These are phyloP conservation scores for Colletotrichum orchidophilum DNA, from an alignment of 2,329 filamentous ascomycete species.

Conservation along the genomic window DNA sequence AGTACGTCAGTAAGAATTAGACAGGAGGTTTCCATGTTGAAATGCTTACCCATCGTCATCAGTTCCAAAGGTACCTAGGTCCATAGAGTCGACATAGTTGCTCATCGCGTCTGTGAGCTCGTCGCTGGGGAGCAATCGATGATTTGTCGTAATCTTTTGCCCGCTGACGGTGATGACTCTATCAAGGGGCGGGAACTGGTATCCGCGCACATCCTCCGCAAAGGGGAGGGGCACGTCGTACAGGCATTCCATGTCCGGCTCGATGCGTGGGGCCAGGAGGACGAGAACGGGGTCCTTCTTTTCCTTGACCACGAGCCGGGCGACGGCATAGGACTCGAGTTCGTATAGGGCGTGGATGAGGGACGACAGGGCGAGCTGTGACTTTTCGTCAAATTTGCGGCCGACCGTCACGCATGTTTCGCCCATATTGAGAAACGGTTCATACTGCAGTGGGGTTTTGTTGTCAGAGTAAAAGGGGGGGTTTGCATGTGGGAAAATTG, in stretches of 20 bases:
- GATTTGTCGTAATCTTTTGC: conserved; percentile 75
- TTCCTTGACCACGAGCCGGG: conserved; percentile 85
- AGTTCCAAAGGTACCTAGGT: conserved; percentile 74
- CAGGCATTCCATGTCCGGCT: conserved; percentile 82
- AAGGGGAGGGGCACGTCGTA: conserved; percentile 93
- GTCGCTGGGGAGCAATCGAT: conserved; percentile 82
- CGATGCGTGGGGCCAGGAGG: conserved; percentile 82
- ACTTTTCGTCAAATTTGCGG: conserved; percentile 81
- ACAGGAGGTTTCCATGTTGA: too few relatives aligned
- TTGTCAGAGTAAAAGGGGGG: conserved; percentile 33
- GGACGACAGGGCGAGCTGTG: conserved; percentile 85
- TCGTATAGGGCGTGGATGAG: conserved; percentile 89
- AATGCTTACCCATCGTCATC: conserved; percentile 78
- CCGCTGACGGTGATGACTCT: conserved; percentile 89
- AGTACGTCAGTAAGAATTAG: conserved; percentile 31
- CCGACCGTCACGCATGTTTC: conserved; percentile 81
- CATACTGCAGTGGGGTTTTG: conserved; percentile 69
- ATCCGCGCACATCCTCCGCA: conserved; percentile 89
- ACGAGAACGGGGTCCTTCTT: conserved; percentile 80
- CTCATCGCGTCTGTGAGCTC: conserved; percentile 84
- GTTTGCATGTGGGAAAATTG: not conserved
- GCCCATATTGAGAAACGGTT: conserved; percentile 87
- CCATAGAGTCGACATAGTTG: conserved; percentile 93
- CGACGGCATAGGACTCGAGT: conserved; percentile 85
- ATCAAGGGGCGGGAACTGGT: conserved; percentile 90